These are phyloP conservation scores for Conoideocrella luteorostrata DNA, from an alignment of 2,329 filamentous ascomycete genomes.

Conservation along the genomic window DNA sequence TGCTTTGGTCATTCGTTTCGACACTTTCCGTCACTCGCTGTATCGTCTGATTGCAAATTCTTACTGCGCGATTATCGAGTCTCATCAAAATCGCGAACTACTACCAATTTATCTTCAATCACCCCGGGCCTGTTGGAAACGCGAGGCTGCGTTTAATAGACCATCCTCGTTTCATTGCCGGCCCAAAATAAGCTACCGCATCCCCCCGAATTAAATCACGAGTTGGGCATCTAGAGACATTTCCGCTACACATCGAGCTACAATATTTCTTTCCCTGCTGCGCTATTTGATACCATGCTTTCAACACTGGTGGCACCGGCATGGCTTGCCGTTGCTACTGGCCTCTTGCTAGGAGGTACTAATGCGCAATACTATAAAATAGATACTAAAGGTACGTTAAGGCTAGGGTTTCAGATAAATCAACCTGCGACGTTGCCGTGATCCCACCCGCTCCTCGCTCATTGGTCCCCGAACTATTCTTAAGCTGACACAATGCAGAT, in stretches of 20 bases:
- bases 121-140: too few species aligned
- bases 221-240: not conserved
- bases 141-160: too few species aligned
- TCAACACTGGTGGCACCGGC: not conserved
- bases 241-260: not conserved
- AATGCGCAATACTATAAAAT: conserved; percentile 24
- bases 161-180: too few species aligned
- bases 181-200: too few species aligned
- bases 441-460: not conserved
- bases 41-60: too few species aligned
- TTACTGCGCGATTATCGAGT: too few species aligned
- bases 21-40: too few species aligned
- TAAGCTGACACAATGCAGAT: conserved; percentile 22
- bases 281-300: conserved; percentile 3
- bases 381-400: conserved; percentile 24
- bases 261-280: not conserved
- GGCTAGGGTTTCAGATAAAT: too few species aligned
- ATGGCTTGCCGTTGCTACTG: conserved; percentile 5
- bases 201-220: not conserved
- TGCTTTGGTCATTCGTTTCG: too few species aligned
- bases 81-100: too few species aligned
- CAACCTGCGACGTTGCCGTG: not conserved
- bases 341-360: conserved; percentile 7
- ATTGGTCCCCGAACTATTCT: too few species aligned
- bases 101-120: too few species aligned